Base-by-base conservation (phyloP, 2,329 filamentous ascomycete species). In the Microcyclospora pomicola region DNA sequence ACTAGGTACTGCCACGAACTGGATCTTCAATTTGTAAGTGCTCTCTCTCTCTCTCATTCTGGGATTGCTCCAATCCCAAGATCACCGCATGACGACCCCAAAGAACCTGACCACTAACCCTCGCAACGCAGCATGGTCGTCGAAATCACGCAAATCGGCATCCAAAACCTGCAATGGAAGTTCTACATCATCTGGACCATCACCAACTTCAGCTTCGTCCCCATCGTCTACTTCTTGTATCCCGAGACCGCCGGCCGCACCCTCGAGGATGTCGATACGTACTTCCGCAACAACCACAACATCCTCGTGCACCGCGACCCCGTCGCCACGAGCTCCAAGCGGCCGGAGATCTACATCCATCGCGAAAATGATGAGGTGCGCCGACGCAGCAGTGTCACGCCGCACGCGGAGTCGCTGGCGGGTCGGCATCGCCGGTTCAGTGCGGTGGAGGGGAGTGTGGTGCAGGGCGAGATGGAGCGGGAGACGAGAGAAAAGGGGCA, bases 151-250 rank as follows among this genome's bases (percentile, higher is more conserved):
- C 53, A 47, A 7, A 48, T 48, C 27, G 53, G 54, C 12, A 55
- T 56, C 34, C 14, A 44, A 11, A 48, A 33, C 10, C 56, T 56
- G 2, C 40, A 45, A 27, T 58, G 54, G 54, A 46, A 48, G 33
- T 55, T 55, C 35, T 58, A 58, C 43, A 59, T 67, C 38, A 56
- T 66, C 54, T 72, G 71, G 49, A 64, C 63, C 6, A 57, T 62
- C 11, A 60, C 71, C 39, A 71, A 71, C 59, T 55, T 65, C 56
- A 73, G 72, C 52, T 72, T 71, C 44, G 54, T 72, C 0, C 68
- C 67, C 1, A 59, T 64, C 9, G 56, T 68, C 10, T 68, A 68
- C 46, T 44, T 57, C 27, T 47, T 55, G 41, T 56, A 51, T 40
- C 52, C 56, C 5, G 58, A 59, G 38, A 61, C 56, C 3, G 49